Evolutionary conservation across 495 filamentous ascomycete genomes (phyloP), one percentile per base, ranked within the genome.

Genomic region (Letharia lupina): DNA sequence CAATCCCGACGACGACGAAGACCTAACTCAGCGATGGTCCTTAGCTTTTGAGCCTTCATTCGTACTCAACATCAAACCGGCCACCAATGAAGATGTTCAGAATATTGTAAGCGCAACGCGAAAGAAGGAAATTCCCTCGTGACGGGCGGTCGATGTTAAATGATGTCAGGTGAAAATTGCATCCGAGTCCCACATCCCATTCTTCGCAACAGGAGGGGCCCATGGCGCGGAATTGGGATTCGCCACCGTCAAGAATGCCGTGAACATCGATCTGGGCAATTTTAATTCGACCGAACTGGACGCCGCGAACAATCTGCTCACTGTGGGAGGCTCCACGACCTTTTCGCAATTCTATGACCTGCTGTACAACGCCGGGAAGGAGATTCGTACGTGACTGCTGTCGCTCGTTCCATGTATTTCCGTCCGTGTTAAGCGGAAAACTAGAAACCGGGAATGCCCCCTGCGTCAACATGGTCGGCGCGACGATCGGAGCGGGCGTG

Each of bases 401-500:
- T n/a, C n/a, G 3, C 23, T 10, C 61, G 62, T 57, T 60, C n/a
- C 62, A 28, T 67, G 67, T 40, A 58, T 58, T 13, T 44, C 28
- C 11, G 33, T 20, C 23, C 33, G n/a, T 44, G 48, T 31, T 40
- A 39, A 35, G 12, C n/a, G n/a, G n/a, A 63, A 65, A 7, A n/a
- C 2, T 64, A 73, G 70, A 66, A 11, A 65, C 69, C 47, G 77
- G 75, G 9, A 66, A 65, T 8, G 75, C 69, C 57, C 62, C 63
- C 35, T 70, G 69, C 45, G 72, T 75, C 12, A 73, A 75, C n/a
- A 28, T 76, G 3, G 61, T 76, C 10, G 77, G 77, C 6, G 72
- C 73, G 3, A 71, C 75, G 1, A 65, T 81, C 33, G 79, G 80
- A 16, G 80, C 67, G 13, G 79, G 78, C n/a, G 41, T 78, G 4